Percentiles rank a stretch among this genome's conserved stretches.
phyloP scores from a whole-genome alignment of 345 rosid genomes.

The Litchi chinensis region DNA sequence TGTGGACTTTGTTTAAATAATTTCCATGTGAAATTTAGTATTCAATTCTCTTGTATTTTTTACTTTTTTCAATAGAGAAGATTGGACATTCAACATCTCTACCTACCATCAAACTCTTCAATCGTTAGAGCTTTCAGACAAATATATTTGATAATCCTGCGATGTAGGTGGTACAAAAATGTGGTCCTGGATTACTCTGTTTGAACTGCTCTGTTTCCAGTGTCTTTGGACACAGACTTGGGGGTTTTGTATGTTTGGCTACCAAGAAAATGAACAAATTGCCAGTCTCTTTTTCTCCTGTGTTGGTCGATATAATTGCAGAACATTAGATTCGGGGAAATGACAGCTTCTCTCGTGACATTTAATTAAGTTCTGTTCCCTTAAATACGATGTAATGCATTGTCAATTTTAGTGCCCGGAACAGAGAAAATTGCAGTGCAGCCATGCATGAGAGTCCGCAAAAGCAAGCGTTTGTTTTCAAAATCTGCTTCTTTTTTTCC shows the following conservation, averaged over 20 bases:
- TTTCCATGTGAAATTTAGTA: conserved; percentile 8
- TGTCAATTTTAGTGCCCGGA: neutral
- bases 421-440: neutral
- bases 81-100: neutral
- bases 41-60: neutral
- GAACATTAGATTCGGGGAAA: neutral
- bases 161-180: neutral
- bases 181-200: neutral
- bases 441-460: neutral
- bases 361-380: neutral
- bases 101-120: neutral
- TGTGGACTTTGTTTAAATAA: neutral
- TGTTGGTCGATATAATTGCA: conserved; percentile 19
- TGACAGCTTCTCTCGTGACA: neutral
- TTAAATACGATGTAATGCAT: neutral
- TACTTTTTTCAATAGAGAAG: too few relatives aligned
- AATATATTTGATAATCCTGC: neutral
- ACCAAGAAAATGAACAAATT: neutral
- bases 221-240: neutral
- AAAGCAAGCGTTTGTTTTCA: neutral
- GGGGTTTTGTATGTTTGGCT: neutral
- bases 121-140: neutral
- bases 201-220: neutral
- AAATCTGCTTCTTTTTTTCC: too few relatives aligned
- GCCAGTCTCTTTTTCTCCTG: neutral